Base-by-base conservation (phyloP, 2,329 filamentous ascomycete species). In the Verticillium klebahnii region DNA sequence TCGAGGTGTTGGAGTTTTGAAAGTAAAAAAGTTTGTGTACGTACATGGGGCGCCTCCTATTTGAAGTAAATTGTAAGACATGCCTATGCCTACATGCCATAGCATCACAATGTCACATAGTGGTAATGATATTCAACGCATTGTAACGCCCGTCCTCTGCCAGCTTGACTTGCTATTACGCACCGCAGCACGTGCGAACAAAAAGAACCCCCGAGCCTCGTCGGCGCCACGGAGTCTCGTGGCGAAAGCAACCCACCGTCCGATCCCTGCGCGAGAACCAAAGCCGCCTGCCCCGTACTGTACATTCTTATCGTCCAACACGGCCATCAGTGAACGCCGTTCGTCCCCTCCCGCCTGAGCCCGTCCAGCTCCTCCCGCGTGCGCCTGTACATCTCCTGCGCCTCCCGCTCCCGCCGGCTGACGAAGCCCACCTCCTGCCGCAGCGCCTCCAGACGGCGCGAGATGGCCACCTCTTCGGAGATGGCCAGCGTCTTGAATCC, bases 351-450 rank as follows among this genome's bases (percentile, higher is more conserved):
- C 45, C 72, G 69, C 45, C 70, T 74, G 67, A 96, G 77, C 60
- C 76, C 79, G 57, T 88, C 85, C 67, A 97, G 74, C 80, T 98
- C 95, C 56, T 93, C 91, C 75, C 85, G 92, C 63, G 87, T 85
- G 66, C 78, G 80, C 68, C 91, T 85, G 73, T 95, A 99, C 69
- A 89, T 74, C 66, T 97, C 93, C 77, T 99, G 95, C 7, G 92
- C 93, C 77, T 97, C 92, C 62, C 93, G 83, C 79, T 98, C 94
- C 65, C 94, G 82, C 68, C 86, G 86, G 67, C 87, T 91, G 11
- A 98, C 85, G 68, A 91, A 91, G 7, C 82, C 84, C 25, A 97
- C 93, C 73, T 97, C 93, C n/a, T 91, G 89, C 58, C 93, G 85
- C 62, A 97, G 77, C 12, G 83, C 82, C 67, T 90, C 90, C 59